These are phyloP conservation scores for Trichocladium uniseriatum DNA, from an alignment of 495 filamentous ascomycete species.

Conservation along the genomic window DNA sequence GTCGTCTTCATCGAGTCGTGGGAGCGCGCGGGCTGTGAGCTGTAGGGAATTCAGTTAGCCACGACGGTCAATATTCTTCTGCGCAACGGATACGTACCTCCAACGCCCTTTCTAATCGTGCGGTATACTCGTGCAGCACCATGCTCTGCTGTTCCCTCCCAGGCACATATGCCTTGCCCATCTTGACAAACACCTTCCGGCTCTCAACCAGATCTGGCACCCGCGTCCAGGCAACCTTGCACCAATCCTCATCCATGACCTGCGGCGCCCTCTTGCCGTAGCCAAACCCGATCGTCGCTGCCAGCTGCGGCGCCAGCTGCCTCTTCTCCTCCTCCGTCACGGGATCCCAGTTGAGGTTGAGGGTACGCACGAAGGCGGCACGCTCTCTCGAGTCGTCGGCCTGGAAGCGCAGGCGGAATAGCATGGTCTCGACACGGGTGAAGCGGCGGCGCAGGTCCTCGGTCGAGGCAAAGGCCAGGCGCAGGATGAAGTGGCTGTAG, in stretches of 20 bases:
- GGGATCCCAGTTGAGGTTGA: slow-evolving; percentile 69
- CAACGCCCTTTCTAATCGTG: slow-evolving; percentile 64
- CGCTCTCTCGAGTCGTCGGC: slow-evolving; percentile 60
- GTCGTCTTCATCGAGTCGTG: slow-evolving; percentile 92
- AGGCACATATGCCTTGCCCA: slow-evolving; percentile 87
- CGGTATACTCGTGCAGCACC: slow-evolving; percentile 78
- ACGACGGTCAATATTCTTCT: too few relatives aligned
- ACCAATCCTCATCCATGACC: slow-evolving; percentile 63
- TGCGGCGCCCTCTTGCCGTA: slow-evolving; percentile 37
- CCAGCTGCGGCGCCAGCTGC: slow-evolving; percentile 38
- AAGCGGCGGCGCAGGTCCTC: slow-evolving; percentile 91
- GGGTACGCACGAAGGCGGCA: slow-evolving; percentile 61
- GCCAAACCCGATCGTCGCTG: slow-evolving; percentile 19
- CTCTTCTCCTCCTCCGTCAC: slow-evolving; percentile 66
- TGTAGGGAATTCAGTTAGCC: too few relatives aligned
- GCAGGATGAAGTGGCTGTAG: slow-evolving; percentile 95
- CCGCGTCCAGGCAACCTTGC: slow-evolving; percentile 88
- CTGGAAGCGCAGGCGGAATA: slow-evolving; percentile 74
- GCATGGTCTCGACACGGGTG: slow-evolving; percentile 71
- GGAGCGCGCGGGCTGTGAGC: slow-evolving; percentile 80
- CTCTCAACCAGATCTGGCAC: slow-evolving; percentile 84
- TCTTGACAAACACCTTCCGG: slow-evolving; percentile 64
- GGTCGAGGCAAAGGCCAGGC: slow-evolving; percentile 82
- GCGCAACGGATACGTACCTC: slow-evolving; percentile 60
- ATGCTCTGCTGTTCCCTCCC: slow-evolving; percentile 75